These are phyloP conservation scores for Cupressus sempervirens DNA, from an alignment of 75 land plant genomes.

Conservation along the genomic window DNA sequence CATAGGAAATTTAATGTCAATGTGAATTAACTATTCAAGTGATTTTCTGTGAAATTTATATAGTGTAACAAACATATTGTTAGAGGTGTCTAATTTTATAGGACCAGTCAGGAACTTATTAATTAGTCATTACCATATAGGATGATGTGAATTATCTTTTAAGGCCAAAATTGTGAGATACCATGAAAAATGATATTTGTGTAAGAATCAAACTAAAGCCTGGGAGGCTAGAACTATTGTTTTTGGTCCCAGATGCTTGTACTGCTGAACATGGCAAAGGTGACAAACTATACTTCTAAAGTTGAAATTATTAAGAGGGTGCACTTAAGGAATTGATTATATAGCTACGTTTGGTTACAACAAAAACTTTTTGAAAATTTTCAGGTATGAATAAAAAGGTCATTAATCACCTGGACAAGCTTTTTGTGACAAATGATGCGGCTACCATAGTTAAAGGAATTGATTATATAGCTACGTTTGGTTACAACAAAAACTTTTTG, in stretches of 20 bases:
- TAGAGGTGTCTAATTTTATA: background rate
- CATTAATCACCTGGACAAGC: constrained; percentile 96
- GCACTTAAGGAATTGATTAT: background rate
- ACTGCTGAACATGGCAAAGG: background rate
- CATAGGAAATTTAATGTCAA: background rate
- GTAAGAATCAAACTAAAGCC: background rate
- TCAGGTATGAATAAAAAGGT: constrained; percentile 99
- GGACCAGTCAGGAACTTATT: background rate
- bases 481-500: background rate
- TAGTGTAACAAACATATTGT: too few relatives aligned
- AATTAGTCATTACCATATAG: background rate
- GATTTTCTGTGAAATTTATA: background rate
- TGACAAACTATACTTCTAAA: background rate
- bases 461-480: constrained; percentile 23
- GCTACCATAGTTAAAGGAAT: constrained; percentile 94
- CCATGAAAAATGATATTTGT: background rate
- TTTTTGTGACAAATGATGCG: constrained; percentile 99
- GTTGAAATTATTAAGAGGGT: background rate
- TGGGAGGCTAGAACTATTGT: background rate
- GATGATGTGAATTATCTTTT: background rate
- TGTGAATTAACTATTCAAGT: background rate
- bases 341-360: background rate
- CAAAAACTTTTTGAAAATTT: background rate
- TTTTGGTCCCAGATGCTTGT: background rate
- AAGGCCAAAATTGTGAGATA: background rate